Evolutionary conservation across 2,329 filamentous ascomycete species (phyloP), one percentile per base, ranked within the genome.

Genomic region (Botrytis squamosa): DNA sequence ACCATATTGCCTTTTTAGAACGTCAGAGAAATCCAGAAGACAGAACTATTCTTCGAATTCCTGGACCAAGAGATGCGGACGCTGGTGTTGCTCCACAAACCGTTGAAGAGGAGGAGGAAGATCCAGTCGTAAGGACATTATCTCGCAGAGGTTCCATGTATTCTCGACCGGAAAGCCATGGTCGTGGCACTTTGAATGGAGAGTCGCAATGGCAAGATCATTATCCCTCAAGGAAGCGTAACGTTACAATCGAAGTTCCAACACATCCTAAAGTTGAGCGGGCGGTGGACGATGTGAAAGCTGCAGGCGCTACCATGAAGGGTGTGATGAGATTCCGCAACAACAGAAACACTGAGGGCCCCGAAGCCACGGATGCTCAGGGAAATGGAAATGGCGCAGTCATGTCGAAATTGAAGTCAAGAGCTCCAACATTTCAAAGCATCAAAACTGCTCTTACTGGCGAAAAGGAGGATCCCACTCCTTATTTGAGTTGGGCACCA

Each of bases 401-500:
- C 63, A 75, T 70, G 16, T 60, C 59, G 38, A 71, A 42, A 40
- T 46, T 74, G 33, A 71, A 36, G 46, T 73, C 71, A n/a, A 77
- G 78, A 70, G 75, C 76, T 64, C 75, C 85, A 60, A 92, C 90
- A 0, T 83, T 90, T 38, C 87, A 85, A 66, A 90, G 84, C 73
- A 85, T 95, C 76, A 86, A 87, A 74, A 87, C 73, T 25, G 80
- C 78, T 25, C 70, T 81, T n/a, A 76, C 79, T 6, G 70, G 75
- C 25, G 77, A 88, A 38, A 87, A 88, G 60, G 84, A 84, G 3
- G 86, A 90, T 46, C 80, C 81, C 1, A 92, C 93, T 84, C 96
- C 96, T 0, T 99, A 99, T 82, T 88, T 99, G 70, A 98, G 94
- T 82, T 98, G 94, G 88, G 91, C 95, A 74, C 94, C 96, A 3